Evolutionary conservation across 164 flowering plant species (phyloP).

Genomic region (Stephania cephalantha): DNA sequence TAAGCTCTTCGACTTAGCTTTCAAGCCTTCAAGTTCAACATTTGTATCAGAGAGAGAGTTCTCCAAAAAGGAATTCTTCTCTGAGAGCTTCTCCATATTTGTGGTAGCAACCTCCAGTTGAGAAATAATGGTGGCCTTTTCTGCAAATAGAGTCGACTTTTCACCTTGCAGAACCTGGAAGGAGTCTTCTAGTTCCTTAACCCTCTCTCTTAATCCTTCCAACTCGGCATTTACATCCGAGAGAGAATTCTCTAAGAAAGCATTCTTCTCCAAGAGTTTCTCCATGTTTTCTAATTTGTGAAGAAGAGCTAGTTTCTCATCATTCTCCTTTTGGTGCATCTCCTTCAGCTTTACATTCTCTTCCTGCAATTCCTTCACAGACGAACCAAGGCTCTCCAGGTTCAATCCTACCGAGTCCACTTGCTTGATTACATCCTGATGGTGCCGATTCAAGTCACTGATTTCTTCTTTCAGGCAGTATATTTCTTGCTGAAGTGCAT

Average conservation of each 20-base stretch:
- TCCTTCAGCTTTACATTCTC: slow-evolving; percentile 63
- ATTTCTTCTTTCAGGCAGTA: slow-evolving; percentile 58
- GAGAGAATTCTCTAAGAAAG: slow-evolving; percentile 41
- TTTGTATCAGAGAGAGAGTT: slow-evolving; percentile 53
- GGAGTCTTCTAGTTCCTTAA: slow-evolving; percentile 48
- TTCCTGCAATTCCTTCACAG: slow-evolving; percentile 58
- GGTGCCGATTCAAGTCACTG: slow-evolving; percentile 36
- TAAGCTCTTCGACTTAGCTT: slow-evolving; percentile 53
- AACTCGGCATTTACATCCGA: slow-evolving; percentile 44
- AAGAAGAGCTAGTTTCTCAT: slow-evolving; percentile 43
- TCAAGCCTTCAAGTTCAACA: slow-evolving; percentile 60
- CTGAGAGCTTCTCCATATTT: slow-evolving; percentile 59
- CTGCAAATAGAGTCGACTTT: slow-evolving; percentile 53
- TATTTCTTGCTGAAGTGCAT: slow-evolving; percentile 58
- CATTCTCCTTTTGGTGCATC: slow-evolving; percentile 32
- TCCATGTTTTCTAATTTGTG: slow-evolving; percentile 51
- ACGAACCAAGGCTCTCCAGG: slow-evolving; percentile 39
- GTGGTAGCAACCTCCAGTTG: slow-evolving; percentile 51
- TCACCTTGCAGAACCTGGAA: slow-evolving; percentile 49
- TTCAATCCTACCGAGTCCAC: slow-evolving; percentile 53
- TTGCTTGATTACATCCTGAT: slow-evolving; percentile 48
- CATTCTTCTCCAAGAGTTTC: slow-evolving; percentile 38
- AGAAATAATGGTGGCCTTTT: slow-evolving; percentile 56
- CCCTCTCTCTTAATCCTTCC: slow-evolving; percentile 38
- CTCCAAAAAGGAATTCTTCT: slow-evolving; percentile 56